Percentiles rank a stretch among this genome's conserved stretches.
Evolutionary conservation across 306 rosid species (phyloP).

Genomic region (Begonia loranthoides): DNA sequence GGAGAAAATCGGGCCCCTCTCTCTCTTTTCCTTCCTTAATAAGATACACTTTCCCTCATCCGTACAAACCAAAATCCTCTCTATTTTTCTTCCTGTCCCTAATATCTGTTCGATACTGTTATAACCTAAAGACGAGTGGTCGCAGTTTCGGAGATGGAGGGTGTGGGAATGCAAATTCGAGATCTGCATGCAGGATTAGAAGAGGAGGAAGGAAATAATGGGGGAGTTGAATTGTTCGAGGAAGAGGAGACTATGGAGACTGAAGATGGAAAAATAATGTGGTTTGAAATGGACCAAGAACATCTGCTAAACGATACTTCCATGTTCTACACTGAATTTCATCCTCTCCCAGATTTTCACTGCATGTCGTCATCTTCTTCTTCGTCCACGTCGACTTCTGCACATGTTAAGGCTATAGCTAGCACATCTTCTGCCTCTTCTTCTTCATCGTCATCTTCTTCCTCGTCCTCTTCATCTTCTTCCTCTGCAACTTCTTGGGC

Average conservation of each 20-base stretch:
- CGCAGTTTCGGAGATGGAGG: slow-evolving; percentile 2
- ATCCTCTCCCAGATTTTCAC: slow-evolving; percentile 63
- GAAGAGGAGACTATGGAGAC: background rate
- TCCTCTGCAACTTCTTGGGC: slow-evolving; percentile 59
- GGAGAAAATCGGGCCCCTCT: slow-evolving; percentile 29
- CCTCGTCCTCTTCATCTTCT: slow-evolving; percentile 4
- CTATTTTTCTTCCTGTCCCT: slow-evolving; percentile 25
- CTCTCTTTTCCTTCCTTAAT: slow-evolving; percentile 53
- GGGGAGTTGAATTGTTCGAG: background rate
- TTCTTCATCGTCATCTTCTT: slow-evolving; percentile 11
- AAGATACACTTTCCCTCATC: slow-evolving; percentile 4
- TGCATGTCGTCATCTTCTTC: slow-evolving; percentile 88
- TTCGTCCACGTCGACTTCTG: slow-evolving; percentile 5
- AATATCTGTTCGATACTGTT: slow-evolving; percentile 16
- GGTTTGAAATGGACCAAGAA: background rate
- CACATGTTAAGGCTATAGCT: slow-evolving; percentile 27
- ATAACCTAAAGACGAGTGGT: slow-evolving; percentile 15
- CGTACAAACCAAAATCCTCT: background rate
- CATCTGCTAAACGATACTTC: slow-evolving; percentile 19
- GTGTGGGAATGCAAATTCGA: slow-evolving; percentile 13
- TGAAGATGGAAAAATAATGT: background rate
- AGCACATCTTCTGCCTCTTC: slow-evolving; percentile 18
- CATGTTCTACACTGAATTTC: slow-evolving; percentile 65
- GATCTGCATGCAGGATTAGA: slow-evolving; percentile 39
- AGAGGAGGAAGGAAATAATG: slow-evolving; percentile 3